Percentiles rank a stretch among this genome's conserved stretches.
Evolutionary conservation across 2,329 filamentous ascomycete species (phyloP).

Genomic region (Nothophaeocryptopus gaeumannii): DNA sequence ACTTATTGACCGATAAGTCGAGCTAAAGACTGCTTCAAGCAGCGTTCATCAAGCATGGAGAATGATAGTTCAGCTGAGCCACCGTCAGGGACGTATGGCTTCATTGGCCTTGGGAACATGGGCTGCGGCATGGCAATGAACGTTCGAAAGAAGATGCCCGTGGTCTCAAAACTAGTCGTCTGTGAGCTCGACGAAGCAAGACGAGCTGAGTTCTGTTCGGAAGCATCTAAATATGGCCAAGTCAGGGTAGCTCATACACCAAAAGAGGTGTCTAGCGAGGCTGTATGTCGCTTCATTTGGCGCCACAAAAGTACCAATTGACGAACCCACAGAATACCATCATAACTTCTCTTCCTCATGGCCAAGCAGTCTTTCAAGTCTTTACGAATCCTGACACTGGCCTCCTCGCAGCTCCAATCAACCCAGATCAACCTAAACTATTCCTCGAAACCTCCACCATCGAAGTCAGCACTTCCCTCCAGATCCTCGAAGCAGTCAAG

Average conservation of each 20-base stretch:
- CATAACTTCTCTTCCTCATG: conserved; percentile 8
- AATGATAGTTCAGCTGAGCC: not conserved
- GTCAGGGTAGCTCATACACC: conserved; percentile 8
- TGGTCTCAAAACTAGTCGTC: conserved; percentile 35
- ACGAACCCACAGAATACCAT: conserved; percentile 3
- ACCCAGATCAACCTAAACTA: conserved; percentile 9
- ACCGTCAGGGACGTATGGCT: conserved; percentile 5
- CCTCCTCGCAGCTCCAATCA: conserved; percentile 29
- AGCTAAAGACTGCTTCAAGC: not conserved
- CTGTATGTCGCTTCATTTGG: conserved; percentile 1
- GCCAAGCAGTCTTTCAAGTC: conserved; percentile 30
- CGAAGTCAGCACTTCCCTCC: conserved; percentile 19
- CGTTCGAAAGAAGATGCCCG: conserved; percentile 37
- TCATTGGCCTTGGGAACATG: conserved; percentile 41
- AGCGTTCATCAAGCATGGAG: not conserved
- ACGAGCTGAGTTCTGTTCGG: conserved; percentile 2
- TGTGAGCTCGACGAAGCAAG: conserved; percentile 38
- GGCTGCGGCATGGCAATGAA: conserved; percentile 45
- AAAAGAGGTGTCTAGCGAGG: conserved; percentile 8
- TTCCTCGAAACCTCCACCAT: conserved; percentile 27
- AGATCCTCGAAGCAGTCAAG: conserved; percentile 14
- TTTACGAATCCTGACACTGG: conserved; percentile 37
- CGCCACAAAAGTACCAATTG: not conserved
- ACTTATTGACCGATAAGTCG: not conserved
- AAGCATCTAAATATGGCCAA: conserved; percentile 1